These are phyloP conservation scores for Pterulicium gracile DNA, from an alignment of 1,284 basidiomycete species.

Conservation along the genomic window DNA sequence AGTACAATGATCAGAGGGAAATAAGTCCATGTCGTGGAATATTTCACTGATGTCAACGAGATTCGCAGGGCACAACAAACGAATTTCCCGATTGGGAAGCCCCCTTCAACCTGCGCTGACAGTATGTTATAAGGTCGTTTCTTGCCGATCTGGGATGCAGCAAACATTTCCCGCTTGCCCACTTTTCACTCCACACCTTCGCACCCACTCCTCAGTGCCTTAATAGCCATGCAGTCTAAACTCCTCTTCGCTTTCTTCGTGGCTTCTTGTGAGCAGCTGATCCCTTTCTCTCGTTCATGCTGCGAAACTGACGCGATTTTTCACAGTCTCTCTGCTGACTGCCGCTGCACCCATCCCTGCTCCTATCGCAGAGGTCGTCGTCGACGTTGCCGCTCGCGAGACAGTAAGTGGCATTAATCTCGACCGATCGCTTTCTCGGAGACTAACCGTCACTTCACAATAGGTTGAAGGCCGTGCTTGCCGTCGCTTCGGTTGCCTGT, in stretches of 20 bases:
- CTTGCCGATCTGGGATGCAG: neutral
- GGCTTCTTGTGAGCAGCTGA: neutral
- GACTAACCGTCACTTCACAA: no score
- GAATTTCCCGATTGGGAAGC: neutral
- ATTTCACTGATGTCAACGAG: no score
- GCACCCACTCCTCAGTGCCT: neutral
- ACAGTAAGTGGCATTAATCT: no score
- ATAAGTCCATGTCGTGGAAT: no score
- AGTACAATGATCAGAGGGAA: no score
- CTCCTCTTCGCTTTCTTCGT: neutral
- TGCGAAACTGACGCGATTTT: neutral
- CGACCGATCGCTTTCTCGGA: no score
- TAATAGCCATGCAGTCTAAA: conserved; percentile 1
- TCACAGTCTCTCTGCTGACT: neutral
- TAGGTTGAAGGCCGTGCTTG: no score
- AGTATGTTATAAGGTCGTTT: neutral
- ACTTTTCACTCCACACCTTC: neutral
- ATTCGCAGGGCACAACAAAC: no score
- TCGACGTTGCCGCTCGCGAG: no score
- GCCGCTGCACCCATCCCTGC: neutral
- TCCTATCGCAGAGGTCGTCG: neutral
- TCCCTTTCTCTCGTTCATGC: neutral
- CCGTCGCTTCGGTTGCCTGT: no score
- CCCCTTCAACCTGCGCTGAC: neutral
- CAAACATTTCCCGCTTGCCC: neutral